Base-by-base conservation (phyloP, 768 basidiomycete species). In the Auriculariales sp. region DNA sequence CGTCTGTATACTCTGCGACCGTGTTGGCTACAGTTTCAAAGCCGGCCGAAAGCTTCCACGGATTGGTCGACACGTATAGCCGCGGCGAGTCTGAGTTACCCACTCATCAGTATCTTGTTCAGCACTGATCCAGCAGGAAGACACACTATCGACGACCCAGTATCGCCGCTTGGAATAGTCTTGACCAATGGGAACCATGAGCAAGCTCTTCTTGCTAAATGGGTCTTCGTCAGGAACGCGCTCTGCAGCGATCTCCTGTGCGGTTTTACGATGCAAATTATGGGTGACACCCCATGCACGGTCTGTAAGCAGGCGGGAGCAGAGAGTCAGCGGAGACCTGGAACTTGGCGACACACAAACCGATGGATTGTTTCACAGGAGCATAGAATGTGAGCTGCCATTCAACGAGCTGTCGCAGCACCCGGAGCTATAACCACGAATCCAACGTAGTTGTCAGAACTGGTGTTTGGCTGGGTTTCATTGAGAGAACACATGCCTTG, bases 111-210 rank as follows among this genome's bases (percentile, higher is more conserved):
- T n/a, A n/a, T n/a, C n/a, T n/a, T n/a, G n/a, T n/a, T n/a, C n/a
- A n/a, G n/a, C n/a, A 36, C 56, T 46, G 58, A 64, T 59, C 54
- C 55, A 42, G 36, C 54, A 64, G 65, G 68, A 61, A 70, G 71
- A 87, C 88, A 73, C 71, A 92, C 88, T 84, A 78, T 91, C 89
- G 62, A 75, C 75, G 56, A 83, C 66, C 89, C 89, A 92, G 65
- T 79, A 92, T 47, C 89, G 83, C 64, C 77, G 84, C 56, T 83
- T 77, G 47, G 73, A 71, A 47, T 61, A 64, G 61, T 92, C 89
- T 59, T 87, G 85, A 36, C 89, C 89, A 24, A 90, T 61, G 15
- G 89, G 88, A 49, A 74, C 55, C 44, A 85, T 67, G 52, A 78
- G 75, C 46, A 91, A 66, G 35, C 66, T 72, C 56, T 79, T 78